These are phyloP conservation scores for Osmanthus fragrans DNA, from an alignment of 257 asterid genomes.

Conservation along the genomic window DNA sequence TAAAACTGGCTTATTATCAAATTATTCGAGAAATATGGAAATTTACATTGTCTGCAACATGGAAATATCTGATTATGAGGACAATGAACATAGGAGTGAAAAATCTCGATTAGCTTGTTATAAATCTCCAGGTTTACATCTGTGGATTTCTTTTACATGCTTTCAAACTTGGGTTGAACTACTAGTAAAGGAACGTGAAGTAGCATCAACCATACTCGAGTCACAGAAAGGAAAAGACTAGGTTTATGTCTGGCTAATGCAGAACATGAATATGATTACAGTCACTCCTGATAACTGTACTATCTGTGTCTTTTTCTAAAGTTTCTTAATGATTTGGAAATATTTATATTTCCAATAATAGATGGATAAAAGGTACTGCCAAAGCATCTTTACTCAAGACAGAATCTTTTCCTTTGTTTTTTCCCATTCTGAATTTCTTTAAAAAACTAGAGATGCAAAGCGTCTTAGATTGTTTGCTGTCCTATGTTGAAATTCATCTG, in stretches of 20 bases:
- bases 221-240: not conserved
- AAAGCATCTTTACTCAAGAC: not conserved
- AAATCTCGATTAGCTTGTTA: not conserved
- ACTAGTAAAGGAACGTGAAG: conserved; percentile 1
- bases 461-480: not conserved
- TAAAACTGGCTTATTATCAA: not conserved
- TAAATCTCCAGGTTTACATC: not conserved
- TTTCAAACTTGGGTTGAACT: not conserved
- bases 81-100: not conserved
- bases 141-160: not conserved
- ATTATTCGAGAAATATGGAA: not conserved
- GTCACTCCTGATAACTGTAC: not conserved
- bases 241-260: not conserved
- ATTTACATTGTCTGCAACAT: not conserved
- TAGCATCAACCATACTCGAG: not conserved
- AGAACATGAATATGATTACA: not conserved
- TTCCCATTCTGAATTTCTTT: not conserved
- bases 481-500: not conserved
- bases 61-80: not conserved
- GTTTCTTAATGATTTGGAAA: not conserved
- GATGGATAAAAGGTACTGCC: not conserved
- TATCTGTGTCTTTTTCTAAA: not conserved
- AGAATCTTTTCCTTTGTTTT: not conserved
- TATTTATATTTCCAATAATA: not conserved
- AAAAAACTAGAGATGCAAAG: not conserved